Evolutionary conservation across 306 rosid species (phyloP).

Genomic region (Echinosophora koreensis): DNA sequence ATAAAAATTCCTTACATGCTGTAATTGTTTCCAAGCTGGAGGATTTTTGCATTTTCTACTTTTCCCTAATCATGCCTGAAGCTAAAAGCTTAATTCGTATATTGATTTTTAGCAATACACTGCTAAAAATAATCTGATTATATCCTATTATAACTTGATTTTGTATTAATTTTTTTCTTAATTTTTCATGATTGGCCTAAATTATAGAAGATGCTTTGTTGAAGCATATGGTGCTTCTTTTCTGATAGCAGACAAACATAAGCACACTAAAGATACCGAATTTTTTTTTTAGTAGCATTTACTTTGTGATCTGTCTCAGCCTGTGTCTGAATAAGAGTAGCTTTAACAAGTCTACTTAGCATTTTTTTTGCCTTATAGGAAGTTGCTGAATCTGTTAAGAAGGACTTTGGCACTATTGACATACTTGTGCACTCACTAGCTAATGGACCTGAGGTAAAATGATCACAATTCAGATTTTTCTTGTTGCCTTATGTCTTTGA

Average conservation of each 20-base stretch:
- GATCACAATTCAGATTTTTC: neutral
- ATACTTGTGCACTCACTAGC: slow-evolving; percentile 95
- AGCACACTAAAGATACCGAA: neutral
- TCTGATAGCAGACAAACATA: neutral
- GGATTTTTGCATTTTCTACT: neutral
- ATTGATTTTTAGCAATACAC: neutral
- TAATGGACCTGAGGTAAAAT: slow-evolving; percentile 83
- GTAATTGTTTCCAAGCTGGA: neutral
- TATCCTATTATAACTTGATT: neutral
- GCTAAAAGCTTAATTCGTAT: neutral
- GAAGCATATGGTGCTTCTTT: neutral
- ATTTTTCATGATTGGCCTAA: neutral
- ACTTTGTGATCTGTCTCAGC: neutral
- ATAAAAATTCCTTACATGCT: neutral
- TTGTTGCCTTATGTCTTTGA: slow-evolving; percentile 2
- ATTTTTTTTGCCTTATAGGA: slow-evolving; percentile 64
- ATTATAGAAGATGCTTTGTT: neutral
- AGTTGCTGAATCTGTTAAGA: slow-evolving; percentile 79
- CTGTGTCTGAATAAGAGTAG: neutral
- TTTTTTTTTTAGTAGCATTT: neutral
- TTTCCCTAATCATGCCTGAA: slow-evolving; percentile 5
- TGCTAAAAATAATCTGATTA: neutral
- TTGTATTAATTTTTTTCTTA: neutral
- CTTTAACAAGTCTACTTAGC: slow-evolving; percentile 1
- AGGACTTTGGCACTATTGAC: slow-evolving; percentile 83